Base-by-base conservation (phyloP, 176 grass and related monocot genomes). In the Zizania latifolia region DNA sequence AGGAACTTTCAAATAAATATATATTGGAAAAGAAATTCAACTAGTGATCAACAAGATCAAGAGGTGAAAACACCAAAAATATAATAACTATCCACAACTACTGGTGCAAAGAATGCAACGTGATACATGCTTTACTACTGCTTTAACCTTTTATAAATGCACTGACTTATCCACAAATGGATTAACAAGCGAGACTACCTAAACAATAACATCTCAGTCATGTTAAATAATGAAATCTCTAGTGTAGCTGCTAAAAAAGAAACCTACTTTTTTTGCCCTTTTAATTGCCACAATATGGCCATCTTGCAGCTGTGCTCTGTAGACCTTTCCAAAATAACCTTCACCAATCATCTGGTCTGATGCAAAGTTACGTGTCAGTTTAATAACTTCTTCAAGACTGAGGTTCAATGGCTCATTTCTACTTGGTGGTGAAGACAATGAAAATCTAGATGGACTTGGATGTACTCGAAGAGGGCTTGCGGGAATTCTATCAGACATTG, bases 391-490 rank as follows among this genome's bases (percentile, higher is more conserved):
- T 77, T 79, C 80, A 71, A 98, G 83, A 78, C 82, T 89, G 44
- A 98, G 79, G 57, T 84, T 81, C 58, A 94, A 81, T 78, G 86
- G 86, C 65, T 87, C 89, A 13, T 88, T 82, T 87, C 67, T 77
- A 82, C 79, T 94, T 72, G 84, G 89, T 28, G 82, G 76, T 9
- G 78, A 76, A 76, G 89, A 98, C 45, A 90, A 65, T 81, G 81
- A 89, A 86, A 98, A 83, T 88, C 95, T 91, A 77, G 84, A 92
- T 79, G 95, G 91, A 81, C 95, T 98, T 68, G 86, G 46, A 40
- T 86, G 89, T 38, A 83, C 79, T 79, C 86, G 83, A 53, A 89
- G 59, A 54, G 92, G 86, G 74, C 85, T 92, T 82, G 37, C 73
- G 17, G 68, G 68, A 32, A 90, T 88, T 85, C 87, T 92, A 51